Evolutionary conservation across 2,329 filamentous ascomycete genomes (phyloP), one percentile per base, ranked within the genome.

Genomic region (Coccinonectria pachysandricola): DNA sequence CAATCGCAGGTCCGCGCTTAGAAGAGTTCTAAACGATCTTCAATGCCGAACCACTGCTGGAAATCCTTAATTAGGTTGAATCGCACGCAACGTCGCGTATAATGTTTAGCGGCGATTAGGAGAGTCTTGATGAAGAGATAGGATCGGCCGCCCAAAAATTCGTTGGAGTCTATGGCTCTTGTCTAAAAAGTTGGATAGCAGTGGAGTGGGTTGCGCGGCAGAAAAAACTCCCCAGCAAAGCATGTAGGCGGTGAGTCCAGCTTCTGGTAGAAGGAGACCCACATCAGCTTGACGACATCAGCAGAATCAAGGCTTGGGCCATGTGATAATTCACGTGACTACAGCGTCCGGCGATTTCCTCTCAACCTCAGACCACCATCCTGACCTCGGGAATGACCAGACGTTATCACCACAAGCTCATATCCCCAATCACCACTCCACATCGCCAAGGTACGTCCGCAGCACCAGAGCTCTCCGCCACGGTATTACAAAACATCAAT

Each of bases 361-460:
- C 37, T 43, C 37, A 39, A 47, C 48, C 48, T 53, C 49, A 42
- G 39, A 46, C 48, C 44, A 52, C 36, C 40, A 37, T 40, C 37
- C 40, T 33, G 35, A 40, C 40, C 43, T 46, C 44, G 45, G 46
- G 39, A n/a, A n/a, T 41, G 35, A 40, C 44, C 39, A 43, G 41
- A 36, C 39, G 35, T 34, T 30, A 36, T 40, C 28, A 35, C 37
- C 29, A 29, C 37, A 49, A 48, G 38, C 37, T 48, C 31, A 37
- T 25, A 29, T 30, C 28, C 34, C 26, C 39, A 43, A 42, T 40
- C 46, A 36, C 41, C 39, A 44, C 45, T 40, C 35, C 37, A 24
- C 37, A 32, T 34, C 30, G 27, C 31, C 47, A 51, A 51, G 38
- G 49, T 47, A 19, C 34, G 39, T 27, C 15, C 11, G n/a, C n/a